These are phyloP conservation scores for Guillardia theta DNA, from an alignment of 78 protist genomes.

Conservation along the genomic window DNA sequence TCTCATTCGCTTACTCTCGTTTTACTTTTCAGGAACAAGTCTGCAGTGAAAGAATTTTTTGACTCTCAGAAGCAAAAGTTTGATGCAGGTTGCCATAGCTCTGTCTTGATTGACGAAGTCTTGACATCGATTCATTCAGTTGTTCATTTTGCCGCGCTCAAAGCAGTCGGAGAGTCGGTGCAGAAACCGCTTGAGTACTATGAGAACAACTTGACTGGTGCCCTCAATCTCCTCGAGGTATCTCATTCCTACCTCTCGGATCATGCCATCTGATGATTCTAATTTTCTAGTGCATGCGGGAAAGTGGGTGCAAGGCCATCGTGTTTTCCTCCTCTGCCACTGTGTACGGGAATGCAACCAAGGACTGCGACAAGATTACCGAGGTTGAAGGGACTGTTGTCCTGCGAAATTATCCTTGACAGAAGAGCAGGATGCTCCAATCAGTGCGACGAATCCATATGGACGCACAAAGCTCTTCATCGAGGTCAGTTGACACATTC, in stretches of 20 bases:
- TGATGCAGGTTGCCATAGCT: not conserved
- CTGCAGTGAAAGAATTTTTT: not conserved
- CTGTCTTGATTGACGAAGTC: not conserved
- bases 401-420: too few relatives aligned
- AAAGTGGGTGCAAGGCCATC: slow-evolving; percentile 48
- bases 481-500: too few relatives aligned
- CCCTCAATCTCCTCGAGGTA: slow-evolving; percentile 46
- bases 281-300: slow-evolving; percentile 19
- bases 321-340: slow-evolving; percentile 97
- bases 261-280: not conserved
- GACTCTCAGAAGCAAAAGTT: not conserved
- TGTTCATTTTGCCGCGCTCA: slow-evolving; percentile 92
- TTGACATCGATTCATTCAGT: slow-evolving; percentile 49
- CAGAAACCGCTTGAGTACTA: slow-evolving; percentile 88
- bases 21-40: not conserved
- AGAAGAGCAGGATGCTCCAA: too few relatives aligned
- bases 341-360: slow-evolving; percentile 93
- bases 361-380: too few relatives aligned
- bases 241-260: not conserved
- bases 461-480: slow-evolving; percentile 92
- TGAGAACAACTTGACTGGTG: slow-evolving; percentile 77
- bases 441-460: slow-evolving; percentile 89
- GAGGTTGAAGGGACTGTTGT: too few relatives aligned
- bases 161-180: slow-evolving; percentile 93
- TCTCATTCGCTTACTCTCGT: slow-evolving; percentile 17